Evolutionary conservation across 495 filamentous ascomycete genomes (phyloP).

Genomic region (Neurospora sp.): DNA sequence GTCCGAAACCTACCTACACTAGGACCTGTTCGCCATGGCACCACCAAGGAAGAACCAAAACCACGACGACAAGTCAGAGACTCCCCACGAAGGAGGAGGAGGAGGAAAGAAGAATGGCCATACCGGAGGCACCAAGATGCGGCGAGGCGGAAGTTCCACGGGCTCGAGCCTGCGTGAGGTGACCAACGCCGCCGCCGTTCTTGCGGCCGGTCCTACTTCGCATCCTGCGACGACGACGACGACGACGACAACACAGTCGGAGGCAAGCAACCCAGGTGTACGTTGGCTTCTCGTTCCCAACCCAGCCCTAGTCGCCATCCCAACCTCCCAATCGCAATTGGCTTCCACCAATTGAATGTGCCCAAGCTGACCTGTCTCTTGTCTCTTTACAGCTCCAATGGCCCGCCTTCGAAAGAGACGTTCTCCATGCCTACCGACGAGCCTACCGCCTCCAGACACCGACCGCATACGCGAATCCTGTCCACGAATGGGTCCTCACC

Average conservation of each 20-base stretch:
- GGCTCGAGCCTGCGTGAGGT: conserved; percentile 34
- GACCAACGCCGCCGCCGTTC: conserved; percentile 17
- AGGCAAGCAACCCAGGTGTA: conserved; percentile 21
- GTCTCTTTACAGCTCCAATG: conserved; percentile 53
- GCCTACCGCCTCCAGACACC: conserved; percentile 65
- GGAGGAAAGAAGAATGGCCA: conserved; percentile 30
- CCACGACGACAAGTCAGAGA: conserved; percentile 39
- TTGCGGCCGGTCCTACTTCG: conserved; percentile 11
- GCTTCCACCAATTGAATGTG: not conserved
- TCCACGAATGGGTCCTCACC: conserved; percentile 62
- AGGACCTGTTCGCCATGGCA: conserved; percentile 16
- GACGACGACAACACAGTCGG: conserved; percentile 7
- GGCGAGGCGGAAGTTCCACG: conserved; percentile 34
- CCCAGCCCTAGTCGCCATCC: not conserved
- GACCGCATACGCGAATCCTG: conserved; percentile 56
- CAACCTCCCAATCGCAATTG: not conserved
- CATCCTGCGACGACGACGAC: conserved; percentile 8
- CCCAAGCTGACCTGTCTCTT: conserved; percentile 12
- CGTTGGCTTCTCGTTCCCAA: not conserved
- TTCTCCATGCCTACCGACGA: conserved; percentile 73
- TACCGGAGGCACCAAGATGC: conserved; percentile 29
- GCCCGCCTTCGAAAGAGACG: conserved; percentile 57
- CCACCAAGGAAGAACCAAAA: conserved; percentile 22
- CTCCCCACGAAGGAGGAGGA: conserved; percentile 12
- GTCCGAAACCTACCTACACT: not conserved